Percentiles rank a stretch among this genome's conserved stretches.
phyloP scores from a whole-genome alignment of 495 filamentous ascomycete genomes.

The Gamarada debralockiae region DNA sequence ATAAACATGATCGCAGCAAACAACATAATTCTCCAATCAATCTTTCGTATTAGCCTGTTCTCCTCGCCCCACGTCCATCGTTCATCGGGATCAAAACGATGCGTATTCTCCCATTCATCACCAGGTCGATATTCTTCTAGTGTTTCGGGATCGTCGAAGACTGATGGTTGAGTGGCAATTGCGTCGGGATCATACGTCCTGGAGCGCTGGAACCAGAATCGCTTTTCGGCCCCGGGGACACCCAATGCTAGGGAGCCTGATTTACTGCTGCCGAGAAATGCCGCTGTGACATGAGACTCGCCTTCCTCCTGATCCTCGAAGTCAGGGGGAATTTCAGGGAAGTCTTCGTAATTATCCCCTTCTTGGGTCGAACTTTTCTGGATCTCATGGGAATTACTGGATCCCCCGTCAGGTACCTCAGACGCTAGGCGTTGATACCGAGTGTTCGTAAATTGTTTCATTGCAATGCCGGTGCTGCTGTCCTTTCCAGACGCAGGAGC shows the following conservation, averaged over 20 bases:
- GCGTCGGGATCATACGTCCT: slow-evolving; percentile 43
- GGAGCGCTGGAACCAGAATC: slow-evolving; percentile 41
- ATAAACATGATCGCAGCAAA: slow-evolving; percentile 67
- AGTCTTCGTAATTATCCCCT: too few species aligned
- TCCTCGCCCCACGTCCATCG: slow-evolving; percentile 71
- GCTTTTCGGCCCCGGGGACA: slow-evolving; percentile 31
- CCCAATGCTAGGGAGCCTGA: slow-evolving; percentile 15
- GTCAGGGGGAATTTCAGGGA: too few species aligned
- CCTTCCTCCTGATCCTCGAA: too few species aligned
- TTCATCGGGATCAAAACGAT: slow-evolving; percentile 71
- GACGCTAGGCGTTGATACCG: too few species aligned
- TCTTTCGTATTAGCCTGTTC: slow-evolving; percentile 61
- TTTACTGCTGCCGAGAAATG: too few species aligned
- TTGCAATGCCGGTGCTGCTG: too few species aligned
- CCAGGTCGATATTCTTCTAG: slow-evolving; percentile 45
- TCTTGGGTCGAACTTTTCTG: too few species aligned
- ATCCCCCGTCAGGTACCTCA: too few species aligned
- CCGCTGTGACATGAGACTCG: too few species aligned
- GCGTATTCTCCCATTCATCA: slow-evolving; percentile 56
- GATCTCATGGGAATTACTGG: too few species aligned
- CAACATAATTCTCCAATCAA: slow-evolving; percentile 30
- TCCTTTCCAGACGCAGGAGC: too few species aligned
- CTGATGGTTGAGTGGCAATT: slow-evolving; percentile 52
- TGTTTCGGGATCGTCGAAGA: slow-evolving; percentile 36
- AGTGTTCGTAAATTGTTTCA: too few species aligned